phyloP scores from a whole-genome alignment of 1,284 basidiomycete species.

The Caloboletus firmus region DNA sequence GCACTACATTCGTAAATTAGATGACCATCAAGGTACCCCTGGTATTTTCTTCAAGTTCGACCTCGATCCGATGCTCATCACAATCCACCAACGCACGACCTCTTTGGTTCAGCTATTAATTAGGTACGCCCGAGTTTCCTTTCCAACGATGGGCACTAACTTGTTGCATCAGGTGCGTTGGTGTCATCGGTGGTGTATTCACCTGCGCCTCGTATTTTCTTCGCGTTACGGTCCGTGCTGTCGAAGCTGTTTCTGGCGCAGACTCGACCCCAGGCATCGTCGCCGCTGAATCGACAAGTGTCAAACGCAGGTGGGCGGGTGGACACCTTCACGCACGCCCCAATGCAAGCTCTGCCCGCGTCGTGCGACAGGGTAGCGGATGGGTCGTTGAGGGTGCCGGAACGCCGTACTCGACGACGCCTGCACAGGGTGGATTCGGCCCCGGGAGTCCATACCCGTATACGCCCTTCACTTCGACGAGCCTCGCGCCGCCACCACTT shows the following conservation, averaged over 20 bases:
- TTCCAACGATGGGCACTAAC: not conserved
- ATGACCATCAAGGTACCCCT: slow-evolving; percentile 80
- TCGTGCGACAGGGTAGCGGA: slow-evolving; percentile 42
- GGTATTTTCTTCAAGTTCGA: slow-evolving; percentile 98
- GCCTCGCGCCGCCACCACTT: slow-evolving; percentile 5
- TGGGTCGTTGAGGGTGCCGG: slow-evolving; percentile 45
- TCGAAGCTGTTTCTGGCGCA: slow-evolving; percentile 65
- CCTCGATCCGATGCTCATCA: slow-evolving; percentile 86
- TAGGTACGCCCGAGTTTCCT: slow-evolving; percentile 45
- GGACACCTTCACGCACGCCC: slow-evolving; percentile 46
- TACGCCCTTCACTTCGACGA: slow-evolving; percentile 32
- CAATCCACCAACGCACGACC: slow-evolving; percentile 85
- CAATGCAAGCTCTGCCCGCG: slow-evolving; percentile 16
- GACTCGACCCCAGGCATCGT: slow-evolving; percentile 59
- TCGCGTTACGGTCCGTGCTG: slow-evolving; percentile 62
- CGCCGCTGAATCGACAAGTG: slow-evolving; percentile 59
- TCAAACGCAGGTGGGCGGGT: slow-evolving; percentile 49
- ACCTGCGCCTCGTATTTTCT: slow-evolving; percentile 79
- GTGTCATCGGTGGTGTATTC: slow-evolving; percentile 81
- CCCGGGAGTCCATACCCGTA: slow-evolving; percentile 36
- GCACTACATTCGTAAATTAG: slow-evolving; percentile 80
- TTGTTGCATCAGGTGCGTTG: slow-evolving; percentile 51
- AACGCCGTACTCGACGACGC: slow-evolving; percentile 34
- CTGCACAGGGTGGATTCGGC: slow-evolving; percentile 36
- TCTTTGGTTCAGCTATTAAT: slow-evolving; percentile 81